phyloP scores from a whole-genome alignment of 805 yeast species.

The Cyberlindnera meyerae region DNA sequence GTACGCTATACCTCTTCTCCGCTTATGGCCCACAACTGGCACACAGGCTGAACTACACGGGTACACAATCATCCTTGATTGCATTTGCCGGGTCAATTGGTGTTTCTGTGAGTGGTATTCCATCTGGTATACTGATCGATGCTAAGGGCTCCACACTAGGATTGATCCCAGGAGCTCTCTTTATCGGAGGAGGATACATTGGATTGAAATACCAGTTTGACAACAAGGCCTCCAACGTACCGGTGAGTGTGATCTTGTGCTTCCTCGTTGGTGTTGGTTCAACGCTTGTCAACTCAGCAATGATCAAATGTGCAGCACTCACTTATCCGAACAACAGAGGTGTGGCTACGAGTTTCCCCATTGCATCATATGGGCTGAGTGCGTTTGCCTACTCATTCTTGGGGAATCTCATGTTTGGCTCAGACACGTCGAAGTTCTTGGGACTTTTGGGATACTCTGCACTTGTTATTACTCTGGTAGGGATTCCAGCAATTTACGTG shows the following conservation, averaged over 20 bases:
- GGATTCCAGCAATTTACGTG: constrained; percentile 40
- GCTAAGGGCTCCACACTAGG: constrained; percentile 52
- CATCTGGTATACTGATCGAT: constrained; percentile 65
- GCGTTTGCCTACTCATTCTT: constrained; percentile 62
- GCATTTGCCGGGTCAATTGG: constrained; percentile 70
- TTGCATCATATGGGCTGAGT: constrained; percentile 70
- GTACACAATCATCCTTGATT: constrained; percentile 56
- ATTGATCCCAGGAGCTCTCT: constrained; percentile 44
- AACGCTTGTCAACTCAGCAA: constrained; percentile 57
- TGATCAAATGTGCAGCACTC: constrained; percentile 70
- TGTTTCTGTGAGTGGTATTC: constrained; percentile 57
- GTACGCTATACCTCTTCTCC: constrained; percentile 70
- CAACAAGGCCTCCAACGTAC: constrained; percentile 33
- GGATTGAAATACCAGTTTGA: constrained; percentile 50
- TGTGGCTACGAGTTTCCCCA: constrained; percentile 69
- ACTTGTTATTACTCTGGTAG: constrained; percentile 36
- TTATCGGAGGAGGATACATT: constrained; percentile 50
- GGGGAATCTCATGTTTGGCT: constrained; percentile 48
- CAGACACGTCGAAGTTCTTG: constrained; percentile 46
- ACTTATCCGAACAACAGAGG: constrained; percentile 65
- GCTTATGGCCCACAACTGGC: constrained; percentile 80
- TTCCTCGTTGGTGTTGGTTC: constrained; percentile 64
- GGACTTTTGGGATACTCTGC: constrained; percentile 42
- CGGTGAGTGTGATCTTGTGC: constrained; percentile 41
- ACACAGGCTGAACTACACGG: constrained; percentile 47